A percentile compares a stretch with the other conserved stretches of the same genome.
phyloP scores from a whole-genome alignment of 805 yeast genomes.

The Myxozyma monticola region DNA sequence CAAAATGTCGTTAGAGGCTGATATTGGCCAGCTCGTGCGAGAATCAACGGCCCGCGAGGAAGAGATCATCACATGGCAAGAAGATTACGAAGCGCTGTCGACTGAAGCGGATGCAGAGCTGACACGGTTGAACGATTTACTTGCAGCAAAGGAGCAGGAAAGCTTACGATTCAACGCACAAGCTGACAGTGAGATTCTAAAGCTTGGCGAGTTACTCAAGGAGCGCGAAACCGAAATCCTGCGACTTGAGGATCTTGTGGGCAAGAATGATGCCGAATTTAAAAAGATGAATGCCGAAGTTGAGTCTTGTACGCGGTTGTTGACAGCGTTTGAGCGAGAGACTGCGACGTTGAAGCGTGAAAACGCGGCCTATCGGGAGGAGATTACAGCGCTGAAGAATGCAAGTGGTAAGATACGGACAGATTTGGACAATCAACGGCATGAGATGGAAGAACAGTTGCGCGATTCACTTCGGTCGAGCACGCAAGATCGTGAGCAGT shows the following conservation, averaged over 20 bases:
- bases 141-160: constrained; percentile 12
- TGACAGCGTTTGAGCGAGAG: constrained; percentile 20
- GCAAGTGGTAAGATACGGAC: constrained; percentile 1
- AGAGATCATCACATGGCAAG: constrained; percentile 28
- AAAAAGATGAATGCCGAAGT: constrained; percentile 14
- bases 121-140: constrained; percentile 17
- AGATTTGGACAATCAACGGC: background rate
- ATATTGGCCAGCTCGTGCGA: constrained; percentile 11
- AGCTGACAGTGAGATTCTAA: constrained; percentile 4
- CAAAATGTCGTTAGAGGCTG: constrained; percentile 13
- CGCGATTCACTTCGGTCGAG: constrained; percentile 2
- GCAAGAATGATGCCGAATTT: constrained; percentile 11
- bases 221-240: constrained; percentile 44
- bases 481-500: constrained; percentile 1
- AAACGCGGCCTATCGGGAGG: constrained; percentile 1
- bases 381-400: constrained; percentile 9
- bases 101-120: constrained; percentile 27
- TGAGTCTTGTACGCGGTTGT: constrained; percentile 13
- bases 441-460: constrained; percentile 2
- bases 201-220: constrained; percentile 7
- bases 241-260: background rate
- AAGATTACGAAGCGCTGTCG: constrained; percentile 25
- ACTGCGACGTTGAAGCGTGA: constrained; percentile 16
- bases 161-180: background rate
- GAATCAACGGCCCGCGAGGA: constrained; percentile 21